Conservation (phyloP, 2,329 filamentous ascomycete genomes). For the Zelopaecilomyces penicillatus region DNA sequence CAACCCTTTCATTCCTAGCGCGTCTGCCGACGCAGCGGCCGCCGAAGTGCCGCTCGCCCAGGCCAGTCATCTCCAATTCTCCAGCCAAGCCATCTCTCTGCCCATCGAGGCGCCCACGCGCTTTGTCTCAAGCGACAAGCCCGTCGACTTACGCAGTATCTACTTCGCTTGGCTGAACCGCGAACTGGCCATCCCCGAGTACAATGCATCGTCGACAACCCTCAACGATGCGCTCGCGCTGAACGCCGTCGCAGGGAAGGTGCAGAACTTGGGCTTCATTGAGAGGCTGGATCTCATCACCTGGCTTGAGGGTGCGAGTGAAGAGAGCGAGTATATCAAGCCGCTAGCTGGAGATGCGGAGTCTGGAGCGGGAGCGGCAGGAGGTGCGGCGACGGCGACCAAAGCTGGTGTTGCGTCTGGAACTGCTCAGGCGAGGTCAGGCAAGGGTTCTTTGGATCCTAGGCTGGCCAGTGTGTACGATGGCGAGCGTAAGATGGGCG, state of each 20-base stretch:
- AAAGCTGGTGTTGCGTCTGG: constrained; percentile 20
- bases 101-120: constrained; percentile 69
- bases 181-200: constrained; percentile 81
- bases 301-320: constrained; percentile 83
- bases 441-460: constrained; percentile 66
- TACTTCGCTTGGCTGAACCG: constrained; percentile 96
- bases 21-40: constrained; percentile 55
- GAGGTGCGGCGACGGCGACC: constrained; percentile 29
- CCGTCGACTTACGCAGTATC: constrained; percentile 84
- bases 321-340: constrained; percentile 89
- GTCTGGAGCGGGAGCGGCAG: constrained; percentile 24
- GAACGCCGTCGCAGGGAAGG: constrained; percentile 53
- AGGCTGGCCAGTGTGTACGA: constrained; percentile 82
- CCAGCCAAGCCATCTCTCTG: constrained; percentile 52
- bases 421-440: constrained; percentile 41
- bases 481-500: constrained; percentile 83
- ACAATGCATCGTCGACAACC: constrained; percentile 73
- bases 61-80: constrained; percentile 74
- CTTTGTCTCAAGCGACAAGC: constrained; percentile 68
- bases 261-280: constrained; percentile 85
- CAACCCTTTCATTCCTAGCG: constrained; percentile 64
- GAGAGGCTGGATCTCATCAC: constrained; percentile 87
- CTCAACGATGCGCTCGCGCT: constrained; percentile 66
- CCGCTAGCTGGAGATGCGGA: constrained; percentile 59
- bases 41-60: constrained; percentile 58